Base-by-base conservation (phyloP, 2,329 filamentous ascomycete genomes). In the Clarireedia monteithiana region DNA sequence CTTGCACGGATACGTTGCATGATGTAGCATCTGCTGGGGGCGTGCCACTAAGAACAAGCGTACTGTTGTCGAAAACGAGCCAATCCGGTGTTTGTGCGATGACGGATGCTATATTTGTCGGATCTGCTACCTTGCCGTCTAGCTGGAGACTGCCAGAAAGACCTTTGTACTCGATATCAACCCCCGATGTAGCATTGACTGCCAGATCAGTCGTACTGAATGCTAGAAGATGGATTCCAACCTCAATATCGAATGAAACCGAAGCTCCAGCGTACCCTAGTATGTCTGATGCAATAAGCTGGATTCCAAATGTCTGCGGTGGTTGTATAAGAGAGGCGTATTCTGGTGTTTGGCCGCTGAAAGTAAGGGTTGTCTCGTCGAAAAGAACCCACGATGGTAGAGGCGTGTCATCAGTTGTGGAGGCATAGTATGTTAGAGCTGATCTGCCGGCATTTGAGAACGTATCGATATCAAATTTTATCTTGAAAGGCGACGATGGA, bases 301-400 rank as follows among this genome's bases (percentile, higher is more conserved):
- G 77, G 56, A 96, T 79, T 20, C 78, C 78, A 64, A 91, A 94
- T 0, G 74, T 79, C 66, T 95, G 86, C 3, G 89, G 85, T 6
- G 83, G 83, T 34, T 85, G 80, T 38, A 83, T 71, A 9, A 86
- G 74, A 27, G 81, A 82, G 57, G 81, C 78, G 48, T 83, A 75
- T 0, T 83, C 73, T 1, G 89, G 90, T 2, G 86, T 86, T 36
- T 72, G 80, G 24, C 91, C 91, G 1, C 79, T 81, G 64, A 95
- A 95, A 0, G 77, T 77, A 40, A 95, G 72, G 0, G 71, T 75
- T 2, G 68, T 68, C 1, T 79, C 67, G 62, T 94, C 80, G 65
- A 96, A 96, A n/a, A 74, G 73, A 46, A 95, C 74, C 91, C 91
- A 96, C 0, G 89, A 85, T 20, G 91, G 91, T 38, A 96, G 73